A percentile compares a stretch with the other conserved stretches of the same genome.
Conservation (phyloP, 352 stramenopile genomes). For the Phytophthora pistaciae region DNA sequence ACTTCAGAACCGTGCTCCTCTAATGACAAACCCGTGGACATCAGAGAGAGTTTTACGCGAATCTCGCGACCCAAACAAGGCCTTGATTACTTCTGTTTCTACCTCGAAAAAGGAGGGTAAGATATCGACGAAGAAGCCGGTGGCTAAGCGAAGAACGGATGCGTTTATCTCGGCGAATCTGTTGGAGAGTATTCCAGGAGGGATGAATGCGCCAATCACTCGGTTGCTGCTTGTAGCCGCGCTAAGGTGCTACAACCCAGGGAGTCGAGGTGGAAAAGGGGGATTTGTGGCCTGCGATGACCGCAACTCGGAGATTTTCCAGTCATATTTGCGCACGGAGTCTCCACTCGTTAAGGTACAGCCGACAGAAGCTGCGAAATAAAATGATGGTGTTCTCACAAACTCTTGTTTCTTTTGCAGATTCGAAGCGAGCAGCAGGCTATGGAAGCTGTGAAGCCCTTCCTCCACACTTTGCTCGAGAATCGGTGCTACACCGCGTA, state of each 20-base stretch:
- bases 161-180: slow-evolving; percentile 55
- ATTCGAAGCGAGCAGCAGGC: slow-evolving; percentile 67
- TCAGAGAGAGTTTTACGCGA: slow-evolving; percentile 44
- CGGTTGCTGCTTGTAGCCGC: slow-evolving; percentile 57
- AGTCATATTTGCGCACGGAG: slow-evolving; percentile 44
- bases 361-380: too few species aligned
- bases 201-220: slow-evolving; percentile 55
- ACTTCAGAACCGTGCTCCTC: slow-evolving; percentile 50
- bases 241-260: slow-evolving; percentile 58
- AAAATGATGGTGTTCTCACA: not conserved
- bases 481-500: slow-evolving; percentile 62
- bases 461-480: slow-evolving; percentile 44
- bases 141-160: slow-evolving; percentile 4
- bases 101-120: slow-evolving; percentile 1
- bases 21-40: slow-evolving; percentile 69
- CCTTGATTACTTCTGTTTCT: not conserved
- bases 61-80: slow-evolving; percentile 9
- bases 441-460: slow-evolving; percentile 49
- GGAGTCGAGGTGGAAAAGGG: slow-evolving; percentile 36
- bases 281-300: slow-evolving; percentile 49
- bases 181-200: slow-evolving; percentile 60
- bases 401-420: slow-evolving; percentile 13
- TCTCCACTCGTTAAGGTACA: slow-evolving; percentile 63
- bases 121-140: not conserved
- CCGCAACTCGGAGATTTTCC: slow-evolving; percentile 44